These are phyloP conservation scores for Ormosia emarginata DNA, from an alignment of 306 rosid species.

Conservation along the genomic window DNA sequence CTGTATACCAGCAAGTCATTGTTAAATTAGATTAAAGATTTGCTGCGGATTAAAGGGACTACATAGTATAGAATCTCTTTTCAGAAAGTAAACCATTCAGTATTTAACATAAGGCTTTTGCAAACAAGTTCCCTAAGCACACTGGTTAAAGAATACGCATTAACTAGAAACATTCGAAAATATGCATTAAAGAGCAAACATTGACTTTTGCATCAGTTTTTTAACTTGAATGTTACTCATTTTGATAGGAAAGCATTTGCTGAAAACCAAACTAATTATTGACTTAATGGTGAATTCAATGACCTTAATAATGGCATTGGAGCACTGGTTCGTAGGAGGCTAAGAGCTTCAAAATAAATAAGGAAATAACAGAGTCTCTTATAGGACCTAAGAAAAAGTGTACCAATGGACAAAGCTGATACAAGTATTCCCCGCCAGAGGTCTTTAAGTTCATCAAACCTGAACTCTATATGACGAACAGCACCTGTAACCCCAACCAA, in stretches of 20 bases:
- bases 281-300: conserved; percentile 11
- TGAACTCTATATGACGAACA: conserved; percentile 83
- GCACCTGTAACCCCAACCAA: conserved; percentile 76
- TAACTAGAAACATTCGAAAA: conserved; percentile 2
- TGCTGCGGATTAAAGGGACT: background rate
- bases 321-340: conserved; percentile 4
- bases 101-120: background rate
- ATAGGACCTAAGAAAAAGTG: conserved; percentile 30
- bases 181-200: background rate
- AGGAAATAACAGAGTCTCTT: conserved; percentile 1
- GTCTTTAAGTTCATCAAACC: conserved; percentile 92
- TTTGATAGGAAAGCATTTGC: conserved; percentile 5
- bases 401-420: conserved; percentile 74
- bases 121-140: conserved; percentile 2
- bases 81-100: background rate
- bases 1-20: background rate
- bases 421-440: conserved; percentile 91
- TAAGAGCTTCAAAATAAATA: background rate
- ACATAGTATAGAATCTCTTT: background rate
- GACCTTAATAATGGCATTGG: conserved; percentile 1
- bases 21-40: background rate
- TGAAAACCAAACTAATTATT: background rate
- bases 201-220: background rate
- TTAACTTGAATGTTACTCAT: background rate
- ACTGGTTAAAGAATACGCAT: background rate